Conservation (phyloP, 78 protist genomes). For the Bigelowiella natans region DNA sequence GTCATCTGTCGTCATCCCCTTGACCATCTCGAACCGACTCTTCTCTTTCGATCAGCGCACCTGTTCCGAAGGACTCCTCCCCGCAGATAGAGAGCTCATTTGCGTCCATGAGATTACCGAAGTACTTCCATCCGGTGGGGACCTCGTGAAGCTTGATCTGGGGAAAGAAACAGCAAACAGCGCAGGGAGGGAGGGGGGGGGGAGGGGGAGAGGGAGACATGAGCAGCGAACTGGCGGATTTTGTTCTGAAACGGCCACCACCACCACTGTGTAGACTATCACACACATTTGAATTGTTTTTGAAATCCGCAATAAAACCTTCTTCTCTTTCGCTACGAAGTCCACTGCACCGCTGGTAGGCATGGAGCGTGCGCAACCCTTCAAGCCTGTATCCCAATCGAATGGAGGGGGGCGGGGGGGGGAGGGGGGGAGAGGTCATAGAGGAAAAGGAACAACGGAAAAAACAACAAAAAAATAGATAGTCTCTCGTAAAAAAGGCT, state of each 20-base stretch:
- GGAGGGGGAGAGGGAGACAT: neutral
- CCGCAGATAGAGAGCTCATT: conserved; percentile 63
- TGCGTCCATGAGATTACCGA: conserved; percentile 90
- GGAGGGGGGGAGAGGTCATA: too few relatives aligned
- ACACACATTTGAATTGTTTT: too few relatives aligned
- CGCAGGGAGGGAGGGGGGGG: neutral
- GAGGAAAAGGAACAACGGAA: neutral
- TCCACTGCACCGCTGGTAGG: conserved; percentile 79
- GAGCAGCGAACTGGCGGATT: conserved; percentile 15
- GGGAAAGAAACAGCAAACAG: too few relatives aligned
- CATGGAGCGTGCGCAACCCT: conserved; percentile 85
- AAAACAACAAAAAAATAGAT: neutral
- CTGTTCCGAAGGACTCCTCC: conserved; percentile 94
- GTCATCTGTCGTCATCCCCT: too few relatives aligned
- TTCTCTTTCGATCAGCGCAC: too few relatives aligned
- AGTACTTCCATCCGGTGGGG: conserved; percentile 97
- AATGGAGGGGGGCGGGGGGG: neutral
- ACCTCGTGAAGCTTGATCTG: conserved; percentile 51
- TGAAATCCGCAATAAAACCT: too few relatives aligned
- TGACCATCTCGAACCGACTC: too few relatives aligned
- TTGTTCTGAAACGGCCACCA: too few relatives aligned
- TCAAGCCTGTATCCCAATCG: conserved; percentile 34
- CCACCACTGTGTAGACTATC: too few relatives aligned
- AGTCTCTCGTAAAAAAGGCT: too few relatives aligned
- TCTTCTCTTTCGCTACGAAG: neutral